These are phyloP conservation scores for Nannizziopsis arthrosporioides DNA, from an alignment of 2,329 filamentous ascomycete species.

Conservation along the genomic window DNA sequence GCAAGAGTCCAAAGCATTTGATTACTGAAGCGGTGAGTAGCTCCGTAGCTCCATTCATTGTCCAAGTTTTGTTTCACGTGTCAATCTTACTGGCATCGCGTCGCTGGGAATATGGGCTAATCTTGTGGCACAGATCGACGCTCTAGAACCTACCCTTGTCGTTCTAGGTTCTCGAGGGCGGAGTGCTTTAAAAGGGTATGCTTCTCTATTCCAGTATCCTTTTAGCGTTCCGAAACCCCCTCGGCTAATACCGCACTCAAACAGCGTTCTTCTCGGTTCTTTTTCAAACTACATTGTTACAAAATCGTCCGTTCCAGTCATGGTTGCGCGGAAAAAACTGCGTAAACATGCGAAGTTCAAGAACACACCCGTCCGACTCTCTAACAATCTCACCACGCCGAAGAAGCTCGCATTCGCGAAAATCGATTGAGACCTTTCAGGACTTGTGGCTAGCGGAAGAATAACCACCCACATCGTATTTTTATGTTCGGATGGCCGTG, in stretches of 20 bases:
- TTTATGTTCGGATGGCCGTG: neutral
- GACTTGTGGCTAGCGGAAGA: neutral
- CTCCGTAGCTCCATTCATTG: neutral
- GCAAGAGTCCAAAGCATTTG: conserved; percentile 92
- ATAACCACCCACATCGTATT: neutral
- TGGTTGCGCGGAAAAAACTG: conserved; percentile 88
- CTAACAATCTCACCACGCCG: conserved; percentile 69
- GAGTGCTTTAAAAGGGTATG: conserved; percentile 84
- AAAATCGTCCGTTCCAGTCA: conserved; percentile 91
- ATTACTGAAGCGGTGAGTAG: conserved; percentile 71
- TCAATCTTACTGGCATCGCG: neutral
- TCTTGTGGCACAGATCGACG: conserved; percentile 55
- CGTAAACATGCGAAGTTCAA: conserved; percentile 77
- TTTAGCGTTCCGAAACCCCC: too few species aligned
- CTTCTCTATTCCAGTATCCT: neutral
- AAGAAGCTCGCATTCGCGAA: conserved; percentile 59
- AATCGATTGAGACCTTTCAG: conserved; percentile 46
- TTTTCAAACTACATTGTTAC: conserved; percentile 97
- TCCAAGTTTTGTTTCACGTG: neutral
- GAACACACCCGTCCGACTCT: conserved; percentile 56
- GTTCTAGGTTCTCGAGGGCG: conserved; percentile 85
- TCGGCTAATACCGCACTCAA: conserved; percentile 1
- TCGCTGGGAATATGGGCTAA: conserved; percentile 10
- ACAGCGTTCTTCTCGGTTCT: conserved; percentile 80
- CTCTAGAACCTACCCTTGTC: conserved; percentile 79